Evolutionary conservation across 176 grass and related monocot genomes (phyloP), one percentile per base, ranked within the genome.

Genomic region (Urochloa ruziziensis): DNA sequence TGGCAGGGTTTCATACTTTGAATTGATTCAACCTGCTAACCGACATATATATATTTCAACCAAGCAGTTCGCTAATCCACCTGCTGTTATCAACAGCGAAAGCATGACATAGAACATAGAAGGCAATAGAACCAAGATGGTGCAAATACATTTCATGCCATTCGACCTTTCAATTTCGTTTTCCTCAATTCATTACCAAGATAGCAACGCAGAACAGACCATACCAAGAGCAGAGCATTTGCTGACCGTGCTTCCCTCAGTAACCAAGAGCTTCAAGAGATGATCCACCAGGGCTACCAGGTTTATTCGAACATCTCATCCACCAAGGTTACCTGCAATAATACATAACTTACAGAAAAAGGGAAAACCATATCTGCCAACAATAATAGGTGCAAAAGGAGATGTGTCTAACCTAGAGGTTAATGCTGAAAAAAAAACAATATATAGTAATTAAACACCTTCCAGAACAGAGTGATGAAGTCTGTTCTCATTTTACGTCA

Each of bases 281-380:
- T 61, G 58, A 86, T 67, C 33, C 58, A 66, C 21, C 35, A 33
- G 4, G 69, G 3, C 15, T 25, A 18, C 32, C 74, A 86, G 12
- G 44, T 17, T 33, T 92, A 90, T 82, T 89, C 77, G 21, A 85
- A 94, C 73, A 90, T 84, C 67, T 91, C 85, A 53, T 94, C 87
- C 59, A 90, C 89, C 87, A 94, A 91, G 53, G 86, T 90, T 58
- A 92, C 88, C 93, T 92, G 93, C 49, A 84, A 77, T 21, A 82
- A 17, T 6, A 81, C 13, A 21, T 27, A 66, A 25, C 34, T 80
- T 86, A 57, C 19, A 81, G 17, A 2, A 51, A 76, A 90, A 33
- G 65, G 65, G 23, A 40, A 64, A 53, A 83, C 17, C 24, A 36
- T 37, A 70, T 81, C 23, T 61, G 72, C 46, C 10, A 71, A 33